A percentile compares a stretch with the other conserved stretches of the same genome.
Evolutionary conservation across 1,284 basidiomycete species (phyloP).

Genomic region (Paramarasmius palmivorus): DNA sequence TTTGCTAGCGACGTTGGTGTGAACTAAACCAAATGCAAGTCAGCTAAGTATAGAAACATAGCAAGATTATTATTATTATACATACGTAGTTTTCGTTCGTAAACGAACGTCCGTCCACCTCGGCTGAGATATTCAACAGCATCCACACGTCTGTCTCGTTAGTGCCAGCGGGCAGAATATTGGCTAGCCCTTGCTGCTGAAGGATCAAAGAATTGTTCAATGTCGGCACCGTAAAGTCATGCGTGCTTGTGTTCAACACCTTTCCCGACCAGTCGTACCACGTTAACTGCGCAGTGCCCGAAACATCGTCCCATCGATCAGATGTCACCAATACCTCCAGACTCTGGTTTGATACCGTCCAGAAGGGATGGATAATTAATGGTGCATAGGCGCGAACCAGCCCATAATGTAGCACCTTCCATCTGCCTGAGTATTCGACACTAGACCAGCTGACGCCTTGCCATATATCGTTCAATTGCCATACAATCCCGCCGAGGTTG

Average conservation of each 20-base stretch:
- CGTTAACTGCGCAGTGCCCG: slow-evolving; percentile 49
- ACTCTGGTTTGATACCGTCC: slow-evolving; percentile 47
- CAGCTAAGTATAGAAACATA: neutral
- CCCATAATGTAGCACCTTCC: slow-evolving; percentile 63
- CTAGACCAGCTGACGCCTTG: slow-evolving; percentile 62
- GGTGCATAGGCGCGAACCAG: slow-evolving; percentile 48
- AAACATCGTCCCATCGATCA: slow-evolving; percentile 51
- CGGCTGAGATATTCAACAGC: slow-evolving; percentile 49
- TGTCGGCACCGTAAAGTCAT: slow-evolving; percentile 44
- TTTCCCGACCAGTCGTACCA: slow-evolving; percentile 62
- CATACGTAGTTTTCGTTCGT: slow-evolving; percentile 56
- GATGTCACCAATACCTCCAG: slow-evolving; percentile 52
- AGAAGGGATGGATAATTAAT: slow-evolving; percentile 55
- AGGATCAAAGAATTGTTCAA: slow-evolving; percentile 53
- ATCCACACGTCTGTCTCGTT: slow-evolving; percentile 49
- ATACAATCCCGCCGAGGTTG: slow-evolving; percentile 61
- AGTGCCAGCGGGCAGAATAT: slow-evolving; percentile 45
- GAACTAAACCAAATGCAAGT: slow-evolving; percentile 37
- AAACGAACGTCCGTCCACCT: slow-evolving; percentile 41
- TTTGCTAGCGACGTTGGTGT: slow-evolving; percentile 50
- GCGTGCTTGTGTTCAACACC: slow-evolving; percentile 35
- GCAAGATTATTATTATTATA: slow-evolving; percentile 7
- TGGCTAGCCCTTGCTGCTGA: slow-evolving; percentile 37
- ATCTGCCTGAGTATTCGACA: slow-evolving; percentile 62
- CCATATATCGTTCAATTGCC: slow-evolving; percentile 73